Evolutionary conservation across 768 basidiomycete species (phyloP), one percentile per base, ranked within the genome.

Genomic region (Leucocoprinus leucothites): DNA sequence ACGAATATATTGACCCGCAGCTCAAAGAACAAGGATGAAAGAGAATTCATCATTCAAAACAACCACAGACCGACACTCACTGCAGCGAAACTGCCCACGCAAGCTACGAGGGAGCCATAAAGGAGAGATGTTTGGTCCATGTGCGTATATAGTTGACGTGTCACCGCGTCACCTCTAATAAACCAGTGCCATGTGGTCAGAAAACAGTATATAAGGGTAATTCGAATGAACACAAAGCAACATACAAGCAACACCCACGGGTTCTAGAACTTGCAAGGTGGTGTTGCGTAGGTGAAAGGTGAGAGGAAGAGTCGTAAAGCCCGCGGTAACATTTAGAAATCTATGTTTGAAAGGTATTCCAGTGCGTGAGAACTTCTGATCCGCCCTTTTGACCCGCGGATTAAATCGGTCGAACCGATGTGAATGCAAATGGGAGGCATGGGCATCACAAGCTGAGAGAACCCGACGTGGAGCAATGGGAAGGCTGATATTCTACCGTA

Each of bases 1-100:
- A 54, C 38, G 59, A 61, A 48, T 57, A 63, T 62, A 65, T 72
- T 60, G 70, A 77, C 89, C 85, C 84, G 71, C 63, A 66, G 75
- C 86, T 91, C 90, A 76, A 87, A 91, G 89, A 91, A 92, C 89
- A 92, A 92, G 89, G 89, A 92, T 92, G 90, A 89, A 48, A 81
- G 69, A 73, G 75, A 74, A 70, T 61, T 73, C 86, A 89, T 89
- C 89, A 71, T 64, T 25, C 56, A 18, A 56, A 40, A 35, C 19
- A 35, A 44, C 19, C 2, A 35, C 38, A 26, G 18, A n/a, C 24
- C 41, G 4, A 62, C 36, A 73, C 77, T 73, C 64, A 79, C 77
- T 64, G 69, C 62, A 45, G 69, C 53, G 22, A 75, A 48, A 53
- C 66, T 65, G 25, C 67, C 69, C 19, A 61, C 63, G 14, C 71